A percentile compares a stretch with the other conserved stretches of the same genome.
Conservation (phyloP, 768 basidiomycete species). For the Lyophyllum atratum region DNA sequence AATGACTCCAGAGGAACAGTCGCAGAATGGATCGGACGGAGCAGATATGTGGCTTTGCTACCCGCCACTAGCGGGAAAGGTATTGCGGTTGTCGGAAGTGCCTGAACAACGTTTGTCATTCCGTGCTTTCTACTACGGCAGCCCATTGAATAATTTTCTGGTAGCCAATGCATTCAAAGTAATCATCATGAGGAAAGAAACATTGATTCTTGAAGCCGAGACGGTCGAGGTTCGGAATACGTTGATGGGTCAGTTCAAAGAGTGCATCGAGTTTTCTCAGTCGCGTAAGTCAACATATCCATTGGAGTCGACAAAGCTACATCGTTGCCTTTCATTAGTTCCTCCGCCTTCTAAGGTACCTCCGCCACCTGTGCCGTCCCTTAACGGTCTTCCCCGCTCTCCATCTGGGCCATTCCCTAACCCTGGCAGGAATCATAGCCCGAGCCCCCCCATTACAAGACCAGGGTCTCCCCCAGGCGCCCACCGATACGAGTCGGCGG, state of each 20-base stretch:
- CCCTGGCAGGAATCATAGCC: constrained; percentile 2
- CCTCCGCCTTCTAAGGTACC: constrained; percentile 62
- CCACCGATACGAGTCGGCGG: constrained; percentile 4
- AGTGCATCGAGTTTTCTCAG: constrained; percentile 82
- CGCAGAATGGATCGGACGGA: constrained; percentile 49
- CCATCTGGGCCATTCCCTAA: constrained; percentile 1
- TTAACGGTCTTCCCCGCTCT: constrained; percentile 34
- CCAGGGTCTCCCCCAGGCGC: constrained; percentile 8
- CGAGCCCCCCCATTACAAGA: constrained; percentile 7
- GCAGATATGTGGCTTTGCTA: constrained; percentile 92
- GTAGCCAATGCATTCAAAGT: constrained; percentile 76
- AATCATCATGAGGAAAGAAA: constrained; percentile 88
- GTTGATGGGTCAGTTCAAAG: constrained; percentile 70
- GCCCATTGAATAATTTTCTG: not conserved
- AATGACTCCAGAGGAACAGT: constrained; percentile 68
- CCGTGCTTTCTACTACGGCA: not conserved
- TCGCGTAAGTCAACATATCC: constrained; percentile 52
- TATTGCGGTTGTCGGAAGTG: constrained; percentile 70
- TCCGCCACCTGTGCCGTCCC: constrained; percentile 65
- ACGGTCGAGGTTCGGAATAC: constrained; percentile 60
- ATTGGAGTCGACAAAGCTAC: not conserved
- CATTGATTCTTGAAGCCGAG: constrained; percentile 63
- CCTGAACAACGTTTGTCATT: constrained; percentile 55
- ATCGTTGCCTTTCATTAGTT: constrained; percentile 35
- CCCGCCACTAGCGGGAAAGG: constrained; percentile 94